Percentiles rank a stretch among this genome's conserved stretches.
Conservation (phyloP, 768 basidiomycete species). For the Phylloporus sp. region DNA sequence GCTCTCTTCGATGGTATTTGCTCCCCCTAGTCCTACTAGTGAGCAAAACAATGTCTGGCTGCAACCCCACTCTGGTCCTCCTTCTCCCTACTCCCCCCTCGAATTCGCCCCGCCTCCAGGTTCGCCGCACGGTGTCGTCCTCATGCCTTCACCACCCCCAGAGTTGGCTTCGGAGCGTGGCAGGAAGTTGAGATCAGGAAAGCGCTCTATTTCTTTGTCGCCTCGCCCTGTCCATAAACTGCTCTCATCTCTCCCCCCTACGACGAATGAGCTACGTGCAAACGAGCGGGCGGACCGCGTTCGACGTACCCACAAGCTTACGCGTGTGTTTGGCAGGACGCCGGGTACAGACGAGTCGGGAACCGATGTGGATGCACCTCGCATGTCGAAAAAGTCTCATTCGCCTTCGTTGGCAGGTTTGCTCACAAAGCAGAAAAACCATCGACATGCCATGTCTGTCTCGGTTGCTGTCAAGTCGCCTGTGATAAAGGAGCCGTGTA, state of each 20-base stretch:
- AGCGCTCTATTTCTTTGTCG: constrained; percentile 30
- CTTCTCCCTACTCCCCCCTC: constrained; percentile 29
- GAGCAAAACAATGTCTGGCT: constrained; percentile 9
- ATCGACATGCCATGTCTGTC: constrained; percentile 32
- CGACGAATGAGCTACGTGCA: constrained; percentile 62
- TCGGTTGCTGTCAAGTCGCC: constrained; percentile 22
- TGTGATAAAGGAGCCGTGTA: constrained; percentile 20
- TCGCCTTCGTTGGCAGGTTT: constrained; percentile 25
- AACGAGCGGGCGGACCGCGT: constrained; percentile 70
- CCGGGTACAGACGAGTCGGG: constrained; percentile 43
- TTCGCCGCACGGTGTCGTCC: background rate
- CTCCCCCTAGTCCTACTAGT: constrained; percentile 23
- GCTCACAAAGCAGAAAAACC: constrained; percentile 28
- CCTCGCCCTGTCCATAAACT: constrained; percentile 16
- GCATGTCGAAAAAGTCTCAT: constrained; percentile 19
- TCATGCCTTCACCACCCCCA: constrained; percentile 44
- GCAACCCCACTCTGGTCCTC: constrained; percentile 21
- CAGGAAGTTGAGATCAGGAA: constrained; percentile 15
- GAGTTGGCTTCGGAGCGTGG: constrained; percentile 43
- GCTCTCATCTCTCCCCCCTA: constrained; percentile 46
- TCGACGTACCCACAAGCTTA: constrained; percentile 70
- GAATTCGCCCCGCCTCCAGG: constrained; percentile 26
- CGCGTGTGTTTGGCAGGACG: constrained; percentile 73
- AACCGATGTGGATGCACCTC: constrained; percentile 25
- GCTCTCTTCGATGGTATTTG: constrained; percentile 30